Conservation (phyloP, 768 basidiomycete genomes). For the Pleurotus pulmonarius region DNA sequence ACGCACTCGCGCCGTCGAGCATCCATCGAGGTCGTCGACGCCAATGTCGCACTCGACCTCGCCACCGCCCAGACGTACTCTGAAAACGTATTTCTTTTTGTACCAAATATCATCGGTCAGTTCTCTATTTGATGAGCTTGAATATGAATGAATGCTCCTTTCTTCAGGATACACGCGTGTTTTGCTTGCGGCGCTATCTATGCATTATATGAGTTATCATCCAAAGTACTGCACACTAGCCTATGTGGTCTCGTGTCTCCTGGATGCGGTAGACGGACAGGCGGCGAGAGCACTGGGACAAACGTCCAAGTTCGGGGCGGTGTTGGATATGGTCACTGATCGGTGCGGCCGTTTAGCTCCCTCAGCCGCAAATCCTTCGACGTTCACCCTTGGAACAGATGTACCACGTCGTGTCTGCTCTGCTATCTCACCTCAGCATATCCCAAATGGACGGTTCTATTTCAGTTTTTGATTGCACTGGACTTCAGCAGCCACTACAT, state of each 20-base stretch:
- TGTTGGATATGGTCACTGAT: constrained; percentile 99
- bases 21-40: constrained; percentile 72
- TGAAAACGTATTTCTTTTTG: constrained; percentile 97
- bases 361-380: neutral
- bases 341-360: constrained; percentile 50
- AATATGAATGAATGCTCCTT: constrained; percentile 4
- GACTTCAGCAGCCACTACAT: constrained; percentile 99
- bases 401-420: constrained; percentile 92
- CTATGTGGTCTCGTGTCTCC: constrained; percentile 85
- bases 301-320: constrained; percentile 95
- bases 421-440: constrained; percentile 93
- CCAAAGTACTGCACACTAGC: constrained; percentile 88
- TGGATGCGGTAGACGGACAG: constrained; percentile 94
- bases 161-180: constrained; percentile 82
- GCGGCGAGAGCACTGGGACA: constrained; percentile 87
- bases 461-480: constrained; percentile 94
- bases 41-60: constrained; percentile 82
- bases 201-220: constrained; percentile 93
- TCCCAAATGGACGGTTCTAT: constrained; percentile 76
- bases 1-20: constrained; percentile 41
- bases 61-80: constrained; percentile 83
- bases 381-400: constrained; percentile 42
- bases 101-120: constrained; percentile 94
- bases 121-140: constrained; percentile 7
- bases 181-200: constrained; percentile 82